phyloP scores from a whole-genome alignment of 1,139 yeast genomes.

The Pichia sp. region DNA sequence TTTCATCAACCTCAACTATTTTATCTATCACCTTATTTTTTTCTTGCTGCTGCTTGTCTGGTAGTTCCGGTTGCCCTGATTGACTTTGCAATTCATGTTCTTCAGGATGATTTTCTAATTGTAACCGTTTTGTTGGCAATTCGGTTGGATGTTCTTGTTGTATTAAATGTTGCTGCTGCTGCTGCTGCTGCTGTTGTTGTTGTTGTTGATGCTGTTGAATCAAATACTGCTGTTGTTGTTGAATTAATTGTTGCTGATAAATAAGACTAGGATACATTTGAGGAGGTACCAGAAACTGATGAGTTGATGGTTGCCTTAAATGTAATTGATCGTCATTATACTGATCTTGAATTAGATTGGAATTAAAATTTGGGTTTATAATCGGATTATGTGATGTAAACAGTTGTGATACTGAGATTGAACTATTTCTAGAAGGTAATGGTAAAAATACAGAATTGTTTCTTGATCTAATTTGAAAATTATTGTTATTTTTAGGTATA shows the following conservation, averaged over 20 bases:
- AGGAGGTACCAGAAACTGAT: constrained; percentile 8
- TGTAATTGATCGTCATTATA: background rate
- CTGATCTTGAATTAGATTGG: background rate
- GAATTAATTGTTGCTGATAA: constrained; percentile 11
- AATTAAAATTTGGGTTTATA: background rate
- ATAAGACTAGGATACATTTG: constrained; percentile 33
- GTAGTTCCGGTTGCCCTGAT: too few relatives aligned
- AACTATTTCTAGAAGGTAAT: constrained; percentile 2
- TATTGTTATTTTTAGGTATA: background rate
- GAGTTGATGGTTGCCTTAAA: background rate
- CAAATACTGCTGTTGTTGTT: constrained; percentile 6
- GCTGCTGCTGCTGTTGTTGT: constrained; percentile 11
- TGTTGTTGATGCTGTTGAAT: constrained; percentile 2
- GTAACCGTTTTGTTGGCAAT: constrained; percentile 1
- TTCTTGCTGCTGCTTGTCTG: too few relatives aligned
- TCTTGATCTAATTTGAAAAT: background rate
- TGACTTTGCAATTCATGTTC: background rate
- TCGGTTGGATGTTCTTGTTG: constrained; percentile 4
- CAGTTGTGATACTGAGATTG: constrained; percentile 3
- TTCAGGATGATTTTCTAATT: background rate
- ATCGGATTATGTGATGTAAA: background rate
- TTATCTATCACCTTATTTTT: constrained; percentile 4
- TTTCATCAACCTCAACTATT: background rate
- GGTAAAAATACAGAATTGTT: background rate
- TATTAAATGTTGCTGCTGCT: constrained; percentile 11